Evolutionary conservation across 495 filamentous ascomycete genomes (phyloP).

Genomic region (Podospora comata): DNA sequence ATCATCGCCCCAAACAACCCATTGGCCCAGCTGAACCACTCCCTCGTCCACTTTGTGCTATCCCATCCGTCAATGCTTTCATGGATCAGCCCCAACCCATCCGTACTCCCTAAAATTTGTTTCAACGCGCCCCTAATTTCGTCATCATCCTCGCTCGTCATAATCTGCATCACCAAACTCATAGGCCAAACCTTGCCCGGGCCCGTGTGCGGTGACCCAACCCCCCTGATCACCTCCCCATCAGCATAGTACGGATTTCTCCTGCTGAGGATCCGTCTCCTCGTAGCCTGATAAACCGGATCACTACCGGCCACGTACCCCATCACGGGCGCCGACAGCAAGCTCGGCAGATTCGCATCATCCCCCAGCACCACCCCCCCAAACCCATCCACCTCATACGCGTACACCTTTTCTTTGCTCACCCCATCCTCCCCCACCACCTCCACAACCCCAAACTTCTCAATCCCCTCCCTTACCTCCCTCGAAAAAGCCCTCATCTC

Average conservation of each 20-base stretch:
- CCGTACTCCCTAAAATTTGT: conserved; percentile 51
- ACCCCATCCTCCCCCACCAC: not conserved
- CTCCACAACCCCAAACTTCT: conserved; percentile 46
- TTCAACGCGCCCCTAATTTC: conserved; percentile 49
- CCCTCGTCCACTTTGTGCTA: conserved; percentile 53
- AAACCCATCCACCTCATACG: conserved; percentile 61
- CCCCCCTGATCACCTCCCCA: conserved; percentile 50
- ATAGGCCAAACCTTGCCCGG: conserved; percentile 60
- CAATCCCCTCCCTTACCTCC: conserved; percentile 49
- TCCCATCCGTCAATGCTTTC: conserved; percentile 58
- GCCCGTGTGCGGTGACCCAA: conserved; percentile 57
- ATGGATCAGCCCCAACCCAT: conserved; percentile 58
- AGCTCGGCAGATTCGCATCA: conserved; percentile 59
- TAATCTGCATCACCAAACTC: conserved; percentile 48
- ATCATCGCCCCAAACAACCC: conserved; percentile 66
- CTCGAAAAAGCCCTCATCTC: conserved; percentile 50
- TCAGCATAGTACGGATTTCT: conserved; percentile 57
- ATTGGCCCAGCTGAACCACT: conserved; percentile 71
- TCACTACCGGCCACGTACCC: conserved; percentile 47
- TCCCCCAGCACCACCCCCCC: conserved; percentile 55
- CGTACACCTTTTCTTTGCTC: conserved; percentile 44
- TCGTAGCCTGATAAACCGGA: conserved; percentile 49
- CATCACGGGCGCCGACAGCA: conserved; percentile 53
- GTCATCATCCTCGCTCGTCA: conserved; percentile 42
- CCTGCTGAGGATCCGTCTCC: conserved; percentile 43